Evolutionary conservation across 345 rosid species (phyloP).

Genomic region (Psidium friedrichsthalianum): DNA sequence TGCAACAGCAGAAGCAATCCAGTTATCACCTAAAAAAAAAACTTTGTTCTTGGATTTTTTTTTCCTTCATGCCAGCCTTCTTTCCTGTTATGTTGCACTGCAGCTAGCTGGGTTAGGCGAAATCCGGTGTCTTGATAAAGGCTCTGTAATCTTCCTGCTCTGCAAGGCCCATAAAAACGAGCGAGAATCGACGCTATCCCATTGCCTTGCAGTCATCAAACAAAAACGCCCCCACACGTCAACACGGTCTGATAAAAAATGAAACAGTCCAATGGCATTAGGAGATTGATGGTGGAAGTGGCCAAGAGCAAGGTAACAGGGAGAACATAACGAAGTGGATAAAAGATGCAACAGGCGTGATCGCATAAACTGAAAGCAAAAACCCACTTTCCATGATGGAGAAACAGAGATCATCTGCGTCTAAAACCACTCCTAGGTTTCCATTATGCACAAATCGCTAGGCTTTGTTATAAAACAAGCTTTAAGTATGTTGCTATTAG

Average conservation of each 20-base stretch:
- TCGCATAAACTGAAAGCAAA: not conserved
- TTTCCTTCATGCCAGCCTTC: constrained; percentile 55
- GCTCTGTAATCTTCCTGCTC: constrained; percentile 29
- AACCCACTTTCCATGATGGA: not conserved
- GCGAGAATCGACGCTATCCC: constrained; percentile 97
- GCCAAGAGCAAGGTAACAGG: not conserved
- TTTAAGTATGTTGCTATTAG: not conserved
- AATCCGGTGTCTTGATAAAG: constrained; percentile 27
- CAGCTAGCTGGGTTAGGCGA: constrained; percentile 20
- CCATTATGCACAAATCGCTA: not conserved
- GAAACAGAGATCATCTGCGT: not conserved
- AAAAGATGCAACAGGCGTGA: not conserved
- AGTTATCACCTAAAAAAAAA: constrained; percentile 31
- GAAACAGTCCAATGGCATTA: not conserved
- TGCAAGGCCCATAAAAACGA: constrained; percentile 71
- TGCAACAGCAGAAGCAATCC: not conserved
- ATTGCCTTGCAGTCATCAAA: constrained; percentile 57
- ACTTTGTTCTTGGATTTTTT: constrained; percentile 40
- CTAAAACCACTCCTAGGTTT: not conserved
- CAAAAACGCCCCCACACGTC: not conserved
- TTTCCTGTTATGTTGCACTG: constrained; percentile 43
- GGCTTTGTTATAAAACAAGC: not conserved
- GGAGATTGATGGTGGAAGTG: not conserved
- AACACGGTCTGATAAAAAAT: not conserved
- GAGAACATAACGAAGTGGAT: not conserved